Evolutionary conservation across 192 early-diverging fungal genomes (phyloP).

Genomic region (Coemansia sp.): DNA sequence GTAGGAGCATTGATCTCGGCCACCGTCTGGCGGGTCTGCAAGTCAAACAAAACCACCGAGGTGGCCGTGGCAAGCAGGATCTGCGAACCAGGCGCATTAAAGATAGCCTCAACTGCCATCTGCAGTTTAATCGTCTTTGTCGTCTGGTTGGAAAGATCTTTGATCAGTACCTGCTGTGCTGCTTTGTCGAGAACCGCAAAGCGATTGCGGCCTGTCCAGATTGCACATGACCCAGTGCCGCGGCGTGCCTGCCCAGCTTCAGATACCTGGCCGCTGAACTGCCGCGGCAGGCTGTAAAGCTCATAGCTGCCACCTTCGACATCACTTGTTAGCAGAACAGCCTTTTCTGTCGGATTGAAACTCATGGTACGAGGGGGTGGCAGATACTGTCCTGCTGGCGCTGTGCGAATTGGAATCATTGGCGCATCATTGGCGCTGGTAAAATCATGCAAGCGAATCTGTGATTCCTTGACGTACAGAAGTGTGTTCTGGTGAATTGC

Average conservation of each 20-base stretch:
- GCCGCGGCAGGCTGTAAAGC: slow-evolving; percentile 79
- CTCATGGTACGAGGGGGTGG: slow-evolving; percentile 80
- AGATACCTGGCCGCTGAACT: slow-evolving; percentile 46
- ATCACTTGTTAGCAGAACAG: slow-evolving; percentile 79
- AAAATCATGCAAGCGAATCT: slow-evolving; percentile 83
- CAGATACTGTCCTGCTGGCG: slow-evolving; percentile 65
- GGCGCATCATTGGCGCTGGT: slow-evolving; percentile 72
- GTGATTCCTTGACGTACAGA: slow-evolving; percentile 87
- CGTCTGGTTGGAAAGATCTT: slow-evolving; percentile 80
- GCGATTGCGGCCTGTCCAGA: slow-evolving; percentile 95
- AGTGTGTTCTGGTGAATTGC: slow-evolving; percentile 80
- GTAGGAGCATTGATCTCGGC: slow-evolving; percentile 78
- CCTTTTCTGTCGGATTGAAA: slow-evolving; percentile 92
- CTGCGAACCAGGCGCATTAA: slow-evolving; percentile 82
- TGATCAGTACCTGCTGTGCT: slow-evolving; percentile 80
- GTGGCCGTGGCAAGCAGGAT: slow-evolving; percentile 76
- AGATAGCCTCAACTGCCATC: slow-evolving; percentile 78
- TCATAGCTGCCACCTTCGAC: slow-evolving; percentile 90
- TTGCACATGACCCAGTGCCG: slow-evolving; percentile 76
- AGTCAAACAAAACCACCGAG: slow-evolving; percentile 89
- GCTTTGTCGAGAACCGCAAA: slow-evolving; percentile 94
- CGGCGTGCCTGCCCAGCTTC: slow-evolving; percentile 65
- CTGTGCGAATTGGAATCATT: slow-evolving; percentile 72
- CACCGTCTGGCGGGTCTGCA: slow-evolving; percentile 73
- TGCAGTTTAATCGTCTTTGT: slow-evolving; percentile 89